Conservation (phyloP, 768 basidiomycete genomes). For the Candolleomyces aberdarensis region DNA sequence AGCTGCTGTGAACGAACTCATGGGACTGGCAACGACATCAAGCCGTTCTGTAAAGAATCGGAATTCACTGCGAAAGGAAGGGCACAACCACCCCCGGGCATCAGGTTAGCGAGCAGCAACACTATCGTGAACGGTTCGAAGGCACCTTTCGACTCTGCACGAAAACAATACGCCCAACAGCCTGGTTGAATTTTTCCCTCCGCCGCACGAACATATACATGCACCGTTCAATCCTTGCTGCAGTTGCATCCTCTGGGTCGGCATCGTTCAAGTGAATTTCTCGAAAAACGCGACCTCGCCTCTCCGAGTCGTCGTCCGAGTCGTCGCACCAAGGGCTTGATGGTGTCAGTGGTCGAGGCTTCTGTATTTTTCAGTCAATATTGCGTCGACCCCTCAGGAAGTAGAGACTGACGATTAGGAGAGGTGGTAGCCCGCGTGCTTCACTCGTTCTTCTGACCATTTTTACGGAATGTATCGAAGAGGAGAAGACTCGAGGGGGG, state of each 20-base stretch:
- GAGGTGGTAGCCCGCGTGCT: neutral
- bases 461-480: too few relatives aligned
- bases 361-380: neutral
- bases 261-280: neutral
- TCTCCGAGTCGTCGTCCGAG: neutral
- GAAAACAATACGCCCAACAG: neutral
- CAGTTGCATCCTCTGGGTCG: neutral
- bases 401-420: neutral
- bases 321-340: neutral
- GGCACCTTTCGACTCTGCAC: neutral
- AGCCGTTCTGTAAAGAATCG: too few relatives aligned
- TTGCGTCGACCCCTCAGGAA: too few relatives aligned
- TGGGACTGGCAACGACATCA: too few relatives aligned
- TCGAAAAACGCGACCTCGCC: neutral
- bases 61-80: neutral
- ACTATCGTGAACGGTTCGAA: neutral
- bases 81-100: neutral
- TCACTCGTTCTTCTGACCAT: slow-evolving; percentile 1
- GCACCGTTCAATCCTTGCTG: neutral
- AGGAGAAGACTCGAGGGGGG: neutral
- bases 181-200: neutral
- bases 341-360: neutral
- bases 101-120: neutral
- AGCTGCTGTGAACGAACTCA: too few relatives aligned
- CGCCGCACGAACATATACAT: neutral